Conservation (phyloP, 1,284 basidiomycete genomes). For the Blastosporella zonata region DNA sequence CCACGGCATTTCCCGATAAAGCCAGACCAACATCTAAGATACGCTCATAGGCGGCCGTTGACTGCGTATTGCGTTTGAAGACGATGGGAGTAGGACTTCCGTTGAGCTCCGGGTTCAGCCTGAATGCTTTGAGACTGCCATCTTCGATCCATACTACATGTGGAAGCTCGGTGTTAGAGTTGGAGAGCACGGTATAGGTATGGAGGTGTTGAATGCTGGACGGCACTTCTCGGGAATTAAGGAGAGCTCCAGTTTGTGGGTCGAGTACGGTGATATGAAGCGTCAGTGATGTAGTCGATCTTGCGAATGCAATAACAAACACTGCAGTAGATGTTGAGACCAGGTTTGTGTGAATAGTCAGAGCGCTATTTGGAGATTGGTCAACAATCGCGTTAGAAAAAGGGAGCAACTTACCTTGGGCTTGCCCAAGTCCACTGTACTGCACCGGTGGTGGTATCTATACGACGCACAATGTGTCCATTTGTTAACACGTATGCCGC, state of each 20-base stretch:
- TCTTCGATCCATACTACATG: conserved; percentile 69
- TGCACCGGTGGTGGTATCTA: conserved; percentile 49
- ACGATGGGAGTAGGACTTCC: conserved; percentile 29
- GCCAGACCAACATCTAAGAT: conserved; percentile 57
- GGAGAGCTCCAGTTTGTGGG: conserved; percentile 50
- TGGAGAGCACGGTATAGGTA: conserved; percentile 39
- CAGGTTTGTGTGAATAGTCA: conserved; percentile 63
- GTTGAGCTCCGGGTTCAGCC: conserved; percentile 53
- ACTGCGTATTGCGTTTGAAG: conserved; percentile 27
- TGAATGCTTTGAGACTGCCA: conserved; percentile 49
- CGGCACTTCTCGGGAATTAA: conserved; percentile 53
- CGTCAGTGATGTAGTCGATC: conserved; percentile 60
- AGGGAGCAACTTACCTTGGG: conserved; percentile 45
- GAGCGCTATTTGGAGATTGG: conserved; percentile 41
- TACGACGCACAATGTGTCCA: conserved; percentile 50
- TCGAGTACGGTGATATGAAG: conserved; percentile 64
- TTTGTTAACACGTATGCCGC: conserved; percentile 57
- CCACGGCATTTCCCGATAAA: conserved; percentile 49
- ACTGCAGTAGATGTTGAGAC: conserved; percentile 49
- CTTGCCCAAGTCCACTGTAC: conserved; percentile 69
- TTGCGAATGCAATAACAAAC: conserved; percentile 69
- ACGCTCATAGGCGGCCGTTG: conserved; percentile 33
- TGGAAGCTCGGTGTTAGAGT: conserved; percentile 23
- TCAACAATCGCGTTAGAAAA: not conserved
- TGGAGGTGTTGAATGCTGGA: conserved; percentile 50